These are phyloP conservation scores for Alternaria tenuissima DNA, from an alignment of 2,329 filamentous ascomycete genomes.

Conservation along the genomic window DNA sequence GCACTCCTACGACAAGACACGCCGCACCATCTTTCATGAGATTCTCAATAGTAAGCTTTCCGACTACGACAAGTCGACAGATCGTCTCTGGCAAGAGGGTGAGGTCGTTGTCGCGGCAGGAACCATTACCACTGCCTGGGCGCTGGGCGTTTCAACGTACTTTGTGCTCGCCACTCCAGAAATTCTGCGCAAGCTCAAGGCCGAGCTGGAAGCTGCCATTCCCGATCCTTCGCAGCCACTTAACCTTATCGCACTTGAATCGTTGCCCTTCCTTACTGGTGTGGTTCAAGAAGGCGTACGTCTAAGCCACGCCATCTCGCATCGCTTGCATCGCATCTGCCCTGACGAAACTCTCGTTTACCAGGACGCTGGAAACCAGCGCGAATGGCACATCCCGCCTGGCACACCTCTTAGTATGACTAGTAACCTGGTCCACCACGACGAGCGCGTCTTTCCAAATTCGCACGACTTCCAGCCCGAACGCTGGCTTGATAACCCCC, in stretches of 20 bases:
- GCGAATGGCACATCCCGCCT: not conserved
- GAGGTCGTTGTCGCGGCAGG: slow-evolving; percentile 5
- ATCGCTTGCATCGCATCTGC: not conserved
- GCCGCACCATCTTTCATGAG: slow-evolving; percentile 2
- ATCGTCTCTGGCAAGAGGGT: slow-evolving; percentile 5
- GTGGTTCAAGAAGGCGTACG: not conserved
- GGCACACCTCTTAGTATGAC: not conserved
- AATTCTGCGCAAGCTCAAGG: not conserved
- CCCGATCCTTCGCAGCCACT: not conserved
- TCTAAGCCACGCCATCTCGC: not conserved
- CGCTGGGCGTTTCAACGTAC: not conserved
- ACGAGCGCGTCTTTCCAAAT: not conserved
- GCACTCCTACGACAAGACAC: slow-evolving; percentile 6
- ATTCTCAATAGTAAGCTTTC: not conserved
- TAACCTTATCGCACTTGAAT: not conserved
- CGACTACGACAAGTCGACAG: not conserved
- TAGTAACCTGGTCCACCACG: not conserved
- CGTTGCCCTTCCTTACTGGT: not conserved
- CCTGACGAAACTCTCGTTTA: not conserved
- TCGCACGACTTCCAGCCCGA: slow-evolving; percentile 3
- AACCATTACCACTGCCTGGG: slow-evolving; percentile 5
- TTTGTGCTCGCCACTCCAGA: not conserved
- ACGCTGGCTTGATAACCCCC: slow-evolving; percentile 3
- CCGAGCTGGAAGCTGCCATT: not conserved
- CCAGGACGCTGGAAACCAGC: not conserved